phyloP scores from a whole-genome alignment of 2,329 filamentous ascomycete genomes.

The Talaromyces pinophilus region DNA sequence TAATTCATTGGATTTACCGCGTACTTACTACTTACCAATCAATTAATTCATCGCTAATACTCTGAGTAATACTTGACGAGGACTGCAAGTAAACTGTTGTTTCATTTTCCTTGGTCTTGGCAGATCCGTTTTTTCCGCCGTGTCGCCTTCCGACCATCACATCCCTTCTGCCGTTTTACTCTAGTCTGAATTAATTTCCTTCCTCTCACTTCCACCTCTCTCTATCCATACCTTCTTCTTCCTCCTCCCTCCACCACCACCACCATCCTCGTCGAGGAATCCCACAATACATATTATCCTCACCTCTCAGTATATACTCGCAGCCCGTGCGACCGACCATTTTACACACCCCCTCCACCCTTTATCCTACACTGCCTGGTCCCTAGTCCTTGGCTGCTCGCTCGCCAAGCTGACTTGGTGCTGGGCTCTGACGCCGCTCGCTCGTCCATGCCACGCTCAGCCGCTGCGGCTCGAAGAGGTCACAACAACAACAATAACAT shows the following conservation, averaged over 20 bases:
- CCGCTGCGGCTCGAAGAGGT: slow-evolving; percentile 55
- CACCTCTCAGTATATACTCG: slow-evolving; percentile 13
- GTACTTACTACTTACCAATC: not conserved
- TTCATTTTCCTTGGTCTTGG: slow-evolving; percentile 20
- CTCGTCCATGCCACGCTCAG: slow-evolving; percentile 54
- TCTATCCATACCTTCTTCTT: slow-evolving; percentile 14
- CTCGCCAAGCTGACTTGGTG: slow-evolving; percentile 52
- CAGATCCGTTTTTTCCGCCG: slow-evolving; percentile 21
- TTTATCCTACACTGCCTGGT: slow-evolving; percentile 35
- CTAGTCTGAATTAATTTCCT: slow-evolving; percentile 18
- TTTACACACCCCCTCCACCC: not conserved
- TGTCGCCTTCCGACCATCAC: slow-evolving; percentile 29
- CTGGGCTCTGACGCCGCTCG: slow-evolving; percentile 40
- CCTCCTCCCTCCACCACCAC: slow-evolving; percentile 24
- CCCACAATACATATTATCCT: slow-evolving; percentile 20
- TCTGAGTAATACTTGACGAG: not conserved
- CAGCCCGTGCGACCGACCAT: not conserved
- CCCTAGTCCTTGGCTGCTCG: slow-evolving; percentile 49
- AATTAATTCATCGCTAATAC: not conserved
- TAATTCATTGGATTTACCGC: not conserved
- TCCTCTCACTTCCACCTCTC: slow-evolving; percentile 15
- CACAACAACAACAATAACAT: slow-evolving; percentile 50
- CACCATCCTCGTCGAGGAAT: slow-evolving; percentile 23
- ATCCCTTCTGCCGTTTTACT: slow-evolving; percentile 10
- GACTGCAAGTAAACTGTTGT: not conserved